Base-by-base conservation (phyloP, 2,329 filamentous ascomycete species). In the Ophiostoma sp. region DNA sequence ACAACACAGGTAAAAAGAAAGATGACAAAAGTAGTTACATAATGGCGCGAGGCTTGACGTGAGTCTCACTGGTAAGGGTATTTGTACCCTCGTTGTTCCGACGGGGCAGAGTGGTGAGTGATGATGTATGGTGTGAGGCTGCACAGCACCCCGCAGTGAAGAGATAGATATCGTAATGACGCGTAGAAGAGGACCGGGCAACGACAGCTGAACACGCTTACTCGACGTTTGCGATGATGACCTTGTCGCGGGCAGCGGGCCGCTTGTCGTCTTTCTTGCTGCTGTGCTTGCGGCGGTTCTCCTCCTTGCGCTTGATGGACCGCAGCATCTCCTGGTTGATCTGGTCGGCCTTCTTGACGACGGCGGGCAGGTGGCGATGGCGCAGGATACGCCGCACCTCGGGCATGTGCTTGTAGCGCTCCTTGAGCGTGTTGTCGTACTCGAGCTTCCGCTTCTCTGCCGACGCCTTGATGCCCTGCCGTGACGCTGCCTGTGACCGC, bases 291-390 rank as follows among this genome's bases (percentile, higher is more conserved):
- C 95, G 85, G 79, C 96, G 91, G 76, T 99, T 99, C 82, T 99
- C 95, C 75, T 97, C 91, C 74, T 88, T 88, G 74, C 92, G 84
- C 87, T 96, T 97, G 77, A 97, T 90, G 45, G 91, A 86, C 78
- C 87, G 88, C 74, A 97, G 78, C 78, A 98, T 95, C 76, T 96
- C 92, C 69, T 81, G 81, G 87, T 99, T 99, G 80, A 98, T 98
- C 82, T 97, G 91, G 65, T 85, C 88, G 4, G 94, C 94, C 86
- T 97, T 98, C 88, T 97, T 97, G 73, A 98, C 87, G 69, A 93
- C 87, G 83, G 93, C 92, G 27, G 95, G 95, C 71, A 97, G 81
- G 79, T 98, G 95, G 71, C 95, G 87, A 79, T 99, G 95, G 66
- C 93, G 86, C 75, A 89, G 89, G 78, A 99, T 99, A 67, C 96